Percentiles rank a stretch among this genome's conserved stretches.
Conservation (phyloP, 176 grass and related monocot species). For the Coix lacrymajobi region DNA sequence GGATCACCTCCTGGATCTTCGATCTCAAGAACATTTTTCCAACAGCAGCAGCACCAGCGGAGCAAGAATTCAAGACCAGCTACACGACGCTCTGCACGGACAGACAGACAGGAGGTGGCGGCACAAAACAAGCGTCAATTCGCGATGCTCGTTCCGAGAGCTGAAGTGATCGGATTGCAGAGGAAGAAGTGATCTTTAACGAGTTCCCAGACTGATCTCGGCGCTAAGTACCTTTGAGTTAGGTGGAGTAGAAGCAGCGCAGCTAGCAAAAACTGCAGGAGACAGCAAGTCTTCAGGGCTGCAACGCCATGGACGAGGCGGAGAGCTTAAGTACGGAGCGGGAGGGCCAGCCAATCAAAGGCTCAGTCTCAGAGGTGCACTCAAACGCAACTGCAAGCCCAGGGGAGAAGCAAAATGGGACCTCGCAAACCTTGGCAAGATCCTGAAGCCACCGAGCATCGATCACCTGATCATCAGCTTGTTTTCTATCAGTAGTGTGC, state of each 20-base stretch:
- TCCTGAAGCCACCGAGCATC: background rate
- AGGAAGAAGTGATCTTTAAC: background rate
- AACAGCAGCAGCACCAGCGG: constrained; percentile 4
- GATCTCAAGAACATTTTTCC: constrained; percentile 48
- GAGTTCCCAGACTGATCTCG: background rate
- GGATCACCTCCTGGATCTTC: constrained; percentile 56
- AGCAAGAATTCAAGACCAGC: background rate
- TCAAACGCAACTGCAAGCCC: constrained; percentile 15
- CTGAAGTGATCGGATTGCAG: background rate
- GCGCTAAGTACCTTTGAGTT: background rate
- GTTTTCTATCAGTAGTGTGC: background rate
- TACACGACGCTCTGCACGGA: background rate
- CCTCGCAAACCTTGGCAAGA: constrained; percentile 16
- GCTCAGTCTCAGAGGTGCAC: constrained; percentile 20
- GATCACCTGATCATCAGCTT: background rate
- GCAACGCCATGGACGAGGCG: background rate
- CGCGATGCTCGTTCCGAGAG: background rate
- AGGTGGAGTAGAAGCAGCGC: background rate
- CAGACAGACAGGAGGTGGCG: background rate
- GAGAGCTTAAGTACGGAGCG: constrained; percentile 12
- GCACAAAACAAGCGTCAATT: background rate
- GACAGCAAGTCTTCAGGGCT: background rate
- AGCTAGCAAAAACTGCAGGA: background rate
- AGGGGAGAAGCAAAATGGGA: constrained; percentile 21
- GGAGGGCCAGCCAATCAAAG: constrained; percentile 8